These are phyloP conservation scores for Boletus edulis DNA, from an alignment of 768 basidiomycete genomes.

Conservation along the genomic window DNA sequence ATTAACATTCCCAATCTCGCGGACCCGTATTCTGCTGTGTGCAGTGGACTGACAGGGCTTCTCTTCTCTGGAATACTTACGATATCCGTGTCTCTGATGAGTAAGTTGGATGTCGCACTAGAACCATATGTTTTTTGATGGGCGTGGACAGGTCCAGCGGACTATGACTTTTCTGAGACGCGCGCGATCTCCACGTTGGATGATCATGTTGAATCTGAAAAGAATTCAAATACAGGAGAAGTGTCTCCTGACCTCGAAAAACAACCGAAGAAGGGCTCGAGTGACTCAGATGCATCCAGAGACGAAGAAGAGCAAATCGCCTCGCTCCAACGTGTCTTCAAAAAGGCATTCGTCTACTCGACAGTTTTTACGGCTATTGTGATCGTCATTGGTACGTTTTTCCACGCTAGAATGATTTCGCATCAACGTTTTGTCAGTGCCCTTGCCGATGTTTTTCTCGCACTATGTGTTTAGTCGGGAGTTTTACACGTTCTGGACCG, in stretches of 20 bases:
- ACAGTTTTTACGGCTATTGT: slow-evolving; percentile 33
- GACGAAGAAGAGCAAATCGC: slow-evolving; percentile 9
- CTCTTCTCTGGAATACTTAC: slow-evolving; percentile 38
- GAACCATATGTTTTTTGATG: not conserved
- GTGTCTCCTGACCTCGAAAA: slow-evolving; percentile 17
- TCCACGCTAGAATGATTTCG: not conserved
- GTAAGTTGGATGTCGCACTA: slow-evolving; percentile 18
- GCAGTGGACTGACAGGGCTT: slow-evolving; percentile 37
- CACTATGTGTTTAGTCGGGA: slow-evolving; percentile 34
- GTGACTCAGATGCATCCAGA: not conserved
- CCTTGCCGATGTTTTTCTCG: slow-evolving; percentile 40
- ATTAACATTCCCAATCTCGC: slow-evolving; percentile 38
- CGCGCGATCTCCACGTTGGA: slow-evolving; percentile 34
- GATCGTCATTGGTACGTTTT: slow-evolving; percentile 29
- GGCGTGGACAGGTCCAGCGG: slow-evolving; percentile 28
- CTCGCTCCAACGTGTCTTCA: slow-evolving; percentile 30
- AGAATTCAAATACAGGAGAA: slow-evolving; percentile 9
- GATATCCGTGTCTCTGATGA: slow-evolving; percentile 34
- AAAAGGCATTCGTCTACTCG: slow-evolving; percentile 35
- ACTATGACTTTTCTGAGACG: slow-evolving; percentile 39
- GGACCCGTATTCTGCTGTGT: slow-evolving; percentile 39
- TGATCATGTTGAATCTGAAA: slow-evolving; percentile 4
- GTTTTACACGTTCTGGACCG: slow-evolving; percentile 40
- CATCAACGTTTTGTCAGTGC: slow-evolving; percentile 23
- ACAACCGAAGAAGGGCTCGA: not conserved